A percentile compares a stretch with the other conserved stretches of the same genome.
Evolutionary conservation across 257 asterid genomes (phyloP).

Genomic region (Salvia hispanica): DNA sequence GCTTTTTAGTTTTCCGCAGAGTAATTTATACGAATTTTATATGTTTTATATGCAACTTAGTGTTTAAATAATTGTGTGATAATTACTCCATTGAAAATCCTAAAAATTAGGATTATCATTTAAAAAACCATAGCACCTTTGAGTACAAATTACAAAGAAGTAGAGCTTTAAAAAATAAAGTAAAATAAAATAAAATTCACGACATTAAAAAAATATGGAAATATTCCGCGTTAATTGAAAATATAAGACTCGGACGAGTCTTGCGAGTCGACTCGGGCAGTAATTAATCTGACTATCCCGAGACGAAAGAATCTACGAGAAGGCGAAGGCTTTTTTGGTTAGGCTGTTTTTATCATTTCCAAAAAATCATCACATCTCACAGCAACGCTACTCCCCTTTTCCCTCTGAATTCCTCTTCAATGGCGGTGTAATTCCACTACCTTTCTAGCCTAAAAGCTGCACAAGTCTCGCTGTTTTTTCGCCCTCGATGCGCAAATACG

Average conservation of each 20-base stretch:
- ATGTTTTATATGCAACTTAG: too few relatives aligned
- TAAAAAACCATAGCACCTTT: too few relatives aligned
- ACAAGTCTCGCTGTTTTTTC: slow-evolving; percentile 4
- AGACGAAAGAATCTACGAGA: slow-evolving; percentile 32
- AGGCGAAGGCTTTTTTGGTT: slow-evolving; percentile 38
- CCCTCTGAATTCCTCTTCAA: slow-evolving; percentile 38
- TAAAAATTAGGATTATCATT: too few relatives aligned
- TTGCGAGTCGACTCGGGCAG: slow-evolving; percentile 27
- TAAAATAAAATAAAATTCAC: too few relatives aligned
- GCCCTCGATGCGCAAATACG: slow-evolving; percentile 14
- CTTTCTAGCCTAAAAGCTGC: slow-evolving; percentile 12
- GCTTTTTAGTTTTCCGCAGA: too few relatives aligned
- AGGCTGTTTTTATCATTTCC: slow-evolving; percentile 39
- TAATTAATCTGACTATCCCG: slow-evolving; percentile 28
- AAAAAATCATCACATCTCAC: slow-evolving; percentile 33
- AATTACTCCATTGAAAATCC: too few relatives aligned
- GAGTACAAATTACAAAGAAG: neutral
- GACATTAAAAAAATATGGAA: neutral
- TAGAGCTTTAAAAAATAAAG: neutral
- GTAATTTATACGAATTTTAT: too few relatives aligned
- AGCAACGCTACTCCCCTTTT: slow-evolving; percentile 33
- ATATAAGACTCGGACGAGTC: slow-evolving; percentile 31
- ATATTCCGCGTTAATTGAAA: neutral
- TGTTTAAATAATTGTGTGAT: too few relatives aligned
- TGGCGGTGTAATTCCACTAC: slow-evolving; percentile 40